phyloP scores from a whole-genome alignment of 768 basidiomycete genomes.

The Trametes cubensis region DNA sequence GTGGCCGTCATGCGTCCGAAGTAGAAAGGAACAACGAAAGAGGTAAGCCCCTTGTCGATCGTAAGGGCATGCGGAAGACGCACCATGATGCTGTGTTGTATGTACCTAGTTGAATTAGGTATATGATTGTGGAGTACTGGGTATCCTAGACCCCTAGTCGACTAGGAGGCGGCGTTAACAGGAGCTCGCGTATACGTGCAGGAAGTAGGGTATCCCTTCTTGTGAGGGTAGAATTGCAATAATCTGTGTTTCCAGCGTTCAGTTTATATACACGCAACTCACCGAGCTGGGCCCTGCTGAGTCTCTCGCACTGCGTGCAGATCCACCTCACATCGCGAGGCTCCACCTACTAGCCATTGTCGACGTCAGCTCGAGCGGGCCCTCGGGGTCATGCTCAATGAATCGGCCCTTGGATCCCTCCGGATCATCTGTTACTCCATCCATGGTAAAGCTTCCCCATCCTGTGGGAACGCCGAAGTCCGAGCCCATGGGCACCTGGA shows the following conservation, averaged over 20 bases:
- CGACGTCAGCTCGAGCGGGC: slow-evolving; percentile 3
- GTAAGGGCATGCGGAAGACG: not conserved
- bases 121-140: not conserved
- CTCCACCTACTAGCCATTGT: not conserved
- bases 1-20: not conserved
- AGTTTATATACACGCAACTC: no score
- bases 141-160: not conserved
- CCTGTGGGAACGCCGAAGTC: no score
- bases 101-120: not conserved
- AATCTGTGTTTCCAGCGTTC: no score
- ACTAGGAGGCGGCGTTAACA: no score
- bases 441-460: no score
- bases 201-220: no score
- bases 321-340: not conserved
- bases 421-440: not conserved
- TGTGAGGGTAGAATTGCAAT: no score
- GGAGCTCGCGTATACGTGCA: no score
- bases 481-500: no score
- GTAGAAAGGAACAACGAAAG: not conserved
- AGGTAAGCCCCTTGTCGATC: not conserved
- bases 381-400: not conserved
- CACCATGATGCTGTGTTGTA: not conserved
- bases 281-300: no score
- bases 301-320: no score
- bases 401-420: not conserved